Base-by-base conservation (phyloP, 176 grass and related monocot species). In the Dendrocalamus sinicus region DNA sequence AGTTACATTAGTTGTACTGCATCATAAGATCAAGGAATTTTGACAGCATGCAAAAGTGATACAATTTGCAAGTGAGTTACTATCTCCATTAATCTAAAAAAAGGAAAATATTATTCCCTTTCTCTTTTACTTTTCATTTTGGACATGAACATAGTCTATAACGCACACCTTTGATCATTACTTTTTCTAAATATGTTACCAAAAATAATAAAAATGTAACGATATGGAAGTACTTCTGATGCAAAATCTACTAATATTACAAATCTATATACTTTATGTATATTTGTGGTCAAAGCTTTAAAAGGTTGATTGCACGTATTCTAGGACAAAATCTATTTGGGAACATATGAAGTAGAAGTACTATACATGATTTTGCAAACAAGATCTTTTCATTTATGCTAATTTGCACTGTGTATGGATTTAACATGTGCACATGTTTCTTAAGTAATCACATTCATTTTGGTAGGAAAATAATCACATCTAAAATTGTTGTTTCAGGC, bases 371-470 rank as follows among this genome's bases (percentile, higher is more conserved):
- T 48, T 24, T 80, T 15, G 26, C n/a, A 67, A 52, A 80, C 17
- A 80, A 22, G 45, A 67, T 8, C 51, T 52, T 37, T 41, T 22
- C 11, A n/a, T 77, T 77, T 9, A 19, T 77, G 32, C 12, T 40
- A 4, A 14, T 23, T 59, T 58, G 53, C 32, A 55, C 23, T 77
- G 53, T 23, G 62, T 20, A 67, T 9, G 10, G 17, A 52, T 35
- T 65, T 35, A 66, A n/a, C 44, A 62, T 2, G 6, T 39, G 45
- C 51, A 80, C 6, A 15, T 80, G 19, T 22, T 51, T 63, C 55
- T 78, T 65, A 47, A 10, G 3, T 67, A 65, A 80, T 51, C 45
- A 52, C 11, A 44, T 67, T 48, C 17, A 67, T n/a, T 67, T 80
- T 22, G 26, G 4, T 23, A 61, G 10, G 22, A 37, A 47, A 30